A percentile compares a stretch with the other conserved stretches of the same genome.
phyloP scores from a whole-genome alignment of 192 early-diverging fungal species.

The Gigaspora rosea region DNA sequence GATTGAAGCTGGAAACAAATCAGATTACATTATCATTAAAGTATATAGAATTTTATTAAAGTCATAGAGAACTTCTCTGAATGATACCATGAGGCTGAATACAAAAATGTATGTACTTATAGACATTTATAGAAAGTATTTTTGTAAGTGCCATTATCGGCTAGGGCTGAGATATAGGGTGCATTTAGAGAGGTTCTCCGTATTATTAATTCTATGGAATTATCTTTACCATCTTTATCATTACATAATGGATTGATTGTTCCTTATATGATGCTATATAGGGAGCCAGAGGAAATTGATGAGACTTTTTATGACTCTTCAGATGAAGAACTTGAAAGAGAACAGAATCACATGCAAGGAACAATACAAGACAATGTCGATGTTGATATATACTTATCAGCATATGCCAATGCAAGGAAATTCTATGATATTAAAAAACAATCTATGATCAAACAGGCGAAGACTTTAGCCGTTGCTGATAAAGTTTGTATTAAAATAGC shows the following conservation, averaged over 20 bases:
- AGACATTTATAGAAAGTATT: too few relatives aligned
- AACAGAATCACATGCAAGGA: slow-evolving; percentile 52
- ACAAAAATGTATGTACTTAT: too few relatives aligned
- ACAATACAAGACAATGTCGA: slow-evolving; percentile 60
- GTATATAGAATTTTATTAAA: slow-evolving; percentile 33
- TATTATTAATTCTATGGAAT: not conserved
- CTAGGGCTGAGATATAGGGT: too few relatives aligned
- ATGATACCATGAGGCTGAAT: too few relatives aligned
- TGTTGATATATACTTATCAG: slow-evolving; percentile 85
- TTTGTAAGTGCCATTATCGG: too few relatives aligned
- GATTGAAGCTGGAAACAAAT: slow-evolving; percentile 77
- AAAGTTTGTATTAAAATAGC: slow-evolving; percentile 48
- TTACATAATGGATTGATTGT: not conserved
- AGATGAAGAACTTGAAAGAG: slow-evolving; percentile 42
- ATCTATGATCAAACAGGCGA: slow-evolving; percentile 85
- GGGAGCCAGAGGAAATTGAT: slow-evolving; percentile 7
- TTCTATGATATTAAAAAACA: slow-evolving; percentile 87
- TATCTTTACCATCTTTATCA: not conserved
- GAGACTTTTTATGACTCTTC: slow-evolving; percentile 23
- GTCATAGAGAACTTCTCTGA: too few relatives aligned
- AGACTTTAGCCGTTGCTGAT: slow-evolving; percentile 80
- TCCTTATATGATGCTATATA: not conserved
- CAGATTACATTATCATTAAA: slow-evolving; percentile 71
- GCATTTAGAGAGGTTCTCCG: not conserved
- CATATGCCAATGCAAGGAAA: slow-evolving; percentile 85